These are phyloP conservation scores for Venturia nashicola DNA, from an alignment of 2,329 filamentous ascomycete genomes.

Conservation along the genomic window DNA sequence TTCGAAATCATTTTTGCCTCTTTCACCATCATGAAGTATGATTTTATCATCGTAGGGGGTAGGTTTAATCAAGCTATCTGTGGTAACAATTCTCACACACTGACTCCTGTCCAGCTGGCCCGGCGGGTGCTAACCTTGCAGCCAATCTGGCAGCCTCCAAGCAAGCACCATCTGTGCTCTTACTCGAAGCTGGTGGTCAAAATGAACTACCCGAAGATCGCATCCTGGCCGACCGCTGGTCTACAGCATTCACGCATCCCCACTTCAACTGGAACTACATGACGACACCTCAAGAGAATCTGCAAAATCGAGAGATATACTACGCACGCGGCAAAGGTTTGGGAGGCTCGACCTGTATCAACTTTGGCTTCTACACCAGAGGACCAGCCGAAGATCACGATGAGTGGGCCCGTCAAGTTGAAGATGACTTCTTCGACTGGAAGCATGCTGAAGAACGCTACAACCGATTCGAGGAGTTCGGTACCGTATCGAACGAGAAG, in stretches of 20 bases:
- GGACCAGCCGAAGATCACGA: conserved; percentile 51
- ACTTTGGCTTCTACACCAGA: conserved; percentile 20
- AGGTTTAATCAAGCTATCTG: neutral
- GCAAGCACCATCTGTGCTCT: conserved; percentile 8
- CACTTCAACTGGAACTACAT: conserved; percentile 39
- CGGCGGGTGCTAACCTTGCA: conserved; percentile 1
- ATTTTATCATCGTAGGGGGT: conserved; percentile 12
- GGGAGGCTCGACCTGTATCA: conserved; percentile 33
- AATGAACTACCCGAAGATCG: neutral
- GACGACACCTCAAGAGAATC: conserved; percentile 26
- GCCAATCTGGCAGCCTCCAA: conserved; percentile 1
- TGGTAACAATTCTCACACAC: neutral
- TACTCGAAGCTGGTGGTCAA: conserved; percentile 10
- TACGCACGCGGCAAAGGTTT: conserved; percentile 35
- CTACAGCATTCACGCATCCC: conserved; percentile 32
- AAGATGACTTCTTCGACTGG: conserved; percentile 46
- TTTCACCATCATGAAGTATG: conserved; percentile 9
- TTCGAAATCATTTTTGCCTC: neutral
- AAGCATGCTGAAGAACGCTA: conserved; percentile 37
- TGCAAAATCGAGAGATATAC: conserved; percentile 25
- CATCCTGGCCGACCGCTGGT: conserved; percentile 44
- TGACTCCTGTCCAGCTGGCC: conserved; percentile 3
- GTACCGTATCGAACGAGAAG: conserved; percentile 20
- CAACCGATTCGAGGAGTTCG: conserved; percentile 42
- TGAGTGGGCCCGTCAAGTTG: conserved; percentile 44